Conservation (phyloP, 345 rosid genomes). For the Noccaea bulbosa region DNA sequence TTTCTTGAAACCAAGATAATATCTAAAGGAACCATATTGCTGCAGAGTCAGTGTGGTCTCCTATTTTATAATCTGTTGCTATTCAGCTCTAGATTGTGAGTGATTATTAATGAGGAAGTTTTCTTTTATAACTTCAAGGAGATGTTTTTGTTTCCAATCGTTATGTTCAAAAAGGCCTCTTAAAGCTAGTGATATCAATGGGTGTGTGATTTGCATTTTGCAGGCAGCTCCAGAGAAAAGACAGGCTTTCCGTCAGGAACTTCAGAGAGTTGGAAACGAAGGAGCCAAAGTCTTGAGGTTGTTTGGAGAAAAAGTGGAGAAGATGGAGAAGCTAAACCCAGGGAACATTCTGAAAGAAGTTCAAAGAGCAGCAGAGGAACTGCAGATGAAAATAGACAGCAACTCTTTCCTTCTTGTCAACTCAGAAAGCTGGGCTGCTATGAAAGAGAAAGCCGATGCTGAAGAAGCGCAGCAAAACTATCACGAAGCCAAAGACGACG, state of each 20-base stretch:
- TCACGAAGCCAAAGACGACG: slow-evolving; percentile 52
- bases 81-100: slow-evolving; percentile 1
- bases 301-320: slow-evolving; percentile 56
- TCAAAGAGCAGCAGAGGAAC: slow-evolving; percentile 71
- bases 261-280: slow-evolving; percentile 57
- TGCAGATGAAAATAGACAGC: slow-evolving; percentile 72
- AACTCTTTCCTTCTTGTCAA: slow-evolving; percentile 74
- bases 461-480: slow-evolving; percentile 50
- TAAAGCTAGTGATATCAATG: background rate
- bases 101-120: background rate
- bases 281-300: slow-evolving; percentile 60
- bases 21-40: background rate
- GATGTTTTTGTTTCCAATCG: background rate
- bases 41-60: background rate
- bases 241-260: slow-evolving; percentile 55
- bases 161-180: background rate
- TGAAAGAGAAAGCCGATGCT: slow-evolving; percentile 32
- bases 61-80: background rate
- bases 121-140: background rate
- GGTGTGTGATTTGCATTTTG: slow-evolving; percentile 47
- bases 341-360: slow-evolving; percentile 60
- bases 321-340: slow-evolving; percentile 56
- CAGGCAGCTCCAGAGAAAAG: slow-evolving; percentile 89
- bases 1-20: slow-evolving; percentile 19
- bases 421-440: slow-evolving; percentile 68